Base-by-base conservation (phyloP, 805 yeast genomes). In the Candida hungchunana region DNA sequence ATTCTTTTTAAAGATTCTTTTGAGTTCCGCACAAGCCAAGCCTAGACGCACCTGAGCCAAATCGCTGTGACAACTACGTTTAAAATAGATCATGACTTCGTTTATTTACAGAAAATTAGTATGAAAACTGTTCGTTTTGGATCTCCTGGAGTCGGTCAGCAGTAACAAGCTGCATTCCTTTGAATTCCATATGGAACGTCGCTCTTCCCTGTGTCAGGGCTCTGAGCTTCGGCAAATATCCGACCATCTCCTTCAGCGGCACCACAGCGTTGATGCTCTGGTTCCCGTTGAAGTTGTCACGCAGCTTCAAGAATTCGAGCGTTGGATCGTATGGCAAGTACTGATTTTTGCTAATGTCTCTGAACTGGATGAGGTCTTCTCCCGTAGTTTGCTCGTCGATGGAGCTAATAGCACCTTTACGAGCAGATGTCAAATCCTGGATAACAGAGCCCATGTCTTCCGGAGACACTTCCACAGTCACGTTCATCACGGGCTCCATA, bases 151-250 rank as follows among this genome's bases (percentile, higher is more conserved):
- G 53, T 39, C 82, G 61, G 19, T 80, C 83, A 8, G 62, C 59
- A 3, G 77, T 62, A 1, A 82, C 82, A 34, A 78, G 63, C 46
- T 78, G 76, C 82, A 87, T 87, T 3, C 87, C 84, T 26, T 67
- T 58, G 46, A 80, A 83, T 11, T 74, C 70, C 95, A 90, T 85
- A 41, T 77, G 77, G 58, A 84, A 88, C 2, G 78, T 73, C 3
- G 89, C 95, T 28, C 95, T 69, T 2, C 98, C 98, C 53, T 87
- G 88, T 0, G 97, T 89, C 48, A 88, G 63, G 24, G 93, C 80
- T 49, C 97, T 64, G 30, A 93, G 63, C 42, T 74, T 75, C 9
- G 79, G 76, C 40, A 87, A 68, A 56, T 93, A 93, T 0, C 97
- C 96, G 31, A 88, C 74, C 96, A 93, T 88, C 42, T 82, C 94